Evolutionary conservation across 2,329 filamentous ascomycete genomes (phyloP), one percentile per base, ranked within the genome.

Genomic region (Monilinia polystroma): DNA sequence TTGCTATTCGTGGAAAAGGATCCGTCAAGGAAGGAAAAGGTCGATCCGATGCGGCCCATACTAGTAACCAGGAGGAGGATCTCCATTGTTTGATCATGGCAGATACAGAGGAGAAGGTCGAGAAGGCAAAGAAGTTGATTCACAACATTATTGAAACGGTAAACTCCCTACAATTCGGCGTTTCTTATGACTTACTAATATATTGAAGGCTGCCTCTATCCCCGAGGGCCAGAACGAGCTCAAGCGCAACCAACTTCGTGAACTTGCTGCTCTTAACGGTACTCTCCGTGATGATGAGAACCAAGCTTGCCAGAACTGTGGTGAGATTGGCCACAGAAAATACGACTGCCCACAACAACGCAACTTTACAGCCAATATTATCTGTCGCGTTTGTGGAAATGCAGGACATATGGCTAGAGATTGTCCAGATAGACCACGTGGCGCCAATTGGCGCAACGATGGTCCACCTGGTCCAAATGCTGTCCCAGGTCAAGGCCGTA

Each of bases 21-120:
- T 99, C 95, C 75, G 95, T 99, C 79, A 99, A 99, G 81, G 95
- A 99, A 86, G 95, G 95, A 83, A 99, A 99, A 80, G 95, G 95
- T 73, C 93, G 95, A 73, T 98, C 95, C 82, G 95, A 99, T 80
- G 95, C 95, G 75, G 95, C 95, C 82, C 95, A 99, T 81, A 93
- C 94, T 79, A 98, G 95, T 86, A 99, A 99, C 84, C 95, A 99
- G 85, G 95, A 99, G 83, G 95, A 99, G 82, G 95, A 99, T 79
- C 85, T 99, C 67, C 95, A 99, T 81, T 99, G 95, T 81, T 83
- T 99, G 78, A 98, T 99, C 82, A 99, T 99, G 95, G 95, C 95
- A 76, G 95, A 99, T 77, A 98, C 94, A 49, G 96, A 99, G 82
- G 95, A 99, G 70, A 99, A 99, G 83, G 93, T 99, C 78, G 96